phyloP scores from a whole-genome alignment of 176 grass and related monocot genomes.

The Avena sativa region DNA sequence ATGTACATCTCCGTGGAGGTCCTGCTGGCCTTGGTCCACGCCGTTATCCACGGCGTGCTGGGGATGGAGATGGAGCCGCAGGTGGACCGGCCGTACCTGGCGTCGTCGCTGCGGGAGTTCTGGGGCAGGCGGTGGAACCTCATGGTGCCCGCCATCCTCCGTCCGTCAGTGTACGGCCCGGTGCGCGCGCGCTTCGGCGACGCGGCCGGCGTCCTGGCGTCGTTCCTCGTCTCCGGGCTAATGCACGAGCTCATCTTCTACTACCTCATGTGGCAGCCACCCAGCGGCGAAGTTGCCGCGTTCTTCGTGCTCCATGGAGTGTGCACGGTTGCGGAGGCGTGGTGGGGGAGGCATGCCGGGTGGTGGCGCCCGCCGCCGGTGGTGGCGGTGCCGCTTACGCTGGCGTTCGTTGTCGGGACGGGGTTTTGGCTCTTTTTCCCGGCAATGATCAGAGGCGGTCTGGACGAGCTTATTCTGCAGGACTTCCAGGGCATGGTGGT shows the following conservation, averaged over 20 bases:
- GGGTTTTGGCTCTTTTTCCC: conserved; percentile 61
- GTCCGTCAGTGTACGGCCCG: conserved; percentile 60
- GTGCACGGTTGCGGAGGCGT: conserved; percentile 52
- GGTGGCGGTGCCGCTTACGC: conserved; percentile 43
- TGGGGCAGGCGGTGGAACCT: conserved; percentile 73
- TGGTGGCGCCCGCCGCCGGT: conserved; percentile 43
- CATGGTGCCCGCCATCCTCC: conserved; percentile 66
- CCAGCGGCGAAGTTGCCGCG: conserved; percentile 55
- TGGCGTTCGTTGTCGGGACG: conserved; percentile 56
- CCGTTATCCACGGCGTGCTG: conserved; percentile 28
- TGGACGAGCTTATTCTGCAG: conserved; percentile 49
- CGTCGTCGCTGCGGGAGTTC: conserved; percentile 61
- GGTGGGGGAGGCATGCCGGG: conserved; percentile 5
- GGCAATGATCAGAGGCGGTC: conserved; percentile 45
- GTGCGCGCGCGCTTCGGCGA: conserved; percentile 39
- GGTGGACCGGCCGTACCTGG: conserved; percentile 50
- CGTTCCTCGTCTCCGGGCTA: conserved; percentile 72
- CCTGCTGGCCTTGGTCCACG: conserved; percentile 22
- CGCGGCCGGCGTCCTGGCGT: conserved; percentile 40
- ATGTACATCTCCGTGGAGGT: conserved; percentile 63
- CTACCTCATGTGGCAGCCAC: conserved; percentile 47
- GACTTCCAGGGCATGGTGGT: neutral
- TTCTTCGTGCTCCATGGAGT: conserved; percentile 70
- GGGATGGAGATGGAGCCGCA: conserved; percentile 71
- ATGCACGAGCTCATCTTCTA: conserved; percentile 82